These are phyloP conservation scores for Gomphus bonarii DNA, from an alignment of 1,284 basidiomycete genomes.

Conservation along the genomic window DNA sequence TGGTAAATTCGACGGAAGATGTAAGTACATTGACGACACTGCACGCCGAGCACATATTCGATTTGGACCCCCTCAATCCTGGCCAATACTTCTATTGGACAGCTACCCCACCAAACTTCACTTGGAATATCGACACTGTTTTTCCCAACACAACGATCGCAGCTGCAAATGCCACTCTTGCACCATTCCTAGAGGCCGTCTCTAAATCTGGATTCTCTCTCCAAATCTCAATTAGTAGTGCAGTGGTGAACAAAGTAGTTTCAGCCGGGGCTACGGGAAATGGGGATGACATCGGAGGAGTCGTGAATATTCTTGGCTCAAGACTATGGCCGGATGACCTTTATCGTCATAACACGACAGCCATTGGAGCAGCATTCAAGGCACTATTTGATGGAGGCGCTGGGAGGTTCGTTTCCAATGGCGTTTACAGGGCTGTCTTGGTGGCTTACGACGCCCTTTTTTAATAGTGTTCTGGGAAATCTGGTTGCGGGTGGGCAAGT, in stretches of 20 bases:
- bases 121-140: slow-evolving; percentile 11
- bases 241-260: background rate
- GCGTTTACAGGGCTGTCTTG: background rate
- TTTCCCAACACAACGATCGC: slow-evolving; percentile 14
- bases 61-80: slow-evolving; percentile 21
- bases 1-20: background rate
- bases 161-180: slow-evolving; percentile 18
- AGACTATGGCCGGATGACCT: background rate
- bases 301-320: background rate
- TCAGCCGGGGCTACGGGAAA: background rate
- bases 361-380: slow-evolving; percentile 9
- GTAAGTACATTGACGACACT: background rate
- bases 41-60: slow-evolving; percentile 22
- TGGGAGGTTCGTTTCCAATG: background rate
- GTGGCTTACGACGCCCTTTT: background rate
- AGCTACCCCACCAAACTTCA: background rate
- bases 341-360: slow-evolving; percentile 2
- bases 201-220: background rate
- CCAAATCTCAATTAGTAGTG: background rate
- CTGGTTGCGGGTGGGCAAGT: slow-evolving; percentile 12
- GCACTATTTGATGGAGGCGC: slow-evolving; percentile 7
- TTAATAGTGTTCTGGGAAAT: slow-evolving; percentile 10
- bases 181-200: slow-evolving; percentile 18
- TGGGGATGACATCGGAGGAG: background rate
- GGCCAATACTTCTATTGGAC: slow-evolving; percentile 23